Evolutionary conservation across 805 yeast species (phyloP).

Genomic region (Lachancea quebecensis): DNA sequence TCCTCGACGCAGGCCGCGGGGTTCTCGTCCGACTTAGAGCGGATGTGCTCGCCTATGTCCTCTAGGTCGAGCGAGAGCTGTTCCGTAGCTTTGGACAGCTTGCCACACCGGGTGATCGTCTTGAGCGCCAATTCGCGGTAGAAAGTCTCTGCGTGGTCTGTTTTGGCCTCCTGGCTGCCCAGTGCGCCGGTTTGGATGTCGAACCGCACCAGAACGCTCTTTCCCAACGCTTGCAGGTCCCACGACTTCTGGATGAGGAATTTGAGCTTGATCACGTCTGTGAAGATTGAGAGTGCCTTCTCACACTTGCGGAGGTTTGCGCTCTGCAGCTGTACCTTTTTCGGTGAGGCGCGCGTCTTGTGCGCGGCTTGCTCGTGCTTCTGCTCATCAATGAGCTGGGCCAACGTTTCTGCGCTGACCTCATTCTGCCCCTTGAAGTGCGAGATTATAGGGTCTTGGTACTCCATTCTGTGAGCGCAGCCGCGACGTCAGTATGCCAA

Average conservation of each 20-base stretch:
- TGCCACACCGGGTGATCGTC: conserved; percentile 46
- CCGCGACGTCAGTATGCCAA: neutral
- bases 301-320: conserved; percentile 21
- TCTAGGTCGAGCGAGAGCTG: conserved; percentile 12
- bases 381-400: conserved; percentile 8
- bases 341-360: neutral
- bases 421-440: conserved; percentile 9
- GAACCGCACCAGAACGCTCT: conserved; percentile 26
- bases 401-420: conserved; percentile 6
- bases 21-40: conserved; percentile 24
- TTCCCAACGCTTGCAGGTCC: conserved; percentile 28
- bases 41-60: conserved; percentile 11
- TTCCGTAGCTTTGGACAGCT: conserved; percentile 18
- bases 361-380: neutral
- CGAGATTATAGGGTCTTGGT: conserved; percentile 10
- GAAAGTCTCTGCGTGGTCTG: conserved; percentile 31
- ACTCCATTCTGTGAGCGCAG: conserved; percentile 4
- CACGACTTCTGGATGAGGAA: conserved; percentile 27
- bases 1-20: conserved; percentile 37
- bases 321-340: conserved; percentile 6
- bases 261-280: conserved; percentile 24
- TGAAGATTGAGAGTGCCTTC: conserved; percentile 21
- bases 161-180: neutral
- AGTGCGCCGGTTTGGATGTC: conserved; percentile 8
- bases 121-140: conserved; percentile 49